Base-by-base conservation (phyloP, 352 stramenopile genomes). In the Halophytophthora batemanensis region DNA sequence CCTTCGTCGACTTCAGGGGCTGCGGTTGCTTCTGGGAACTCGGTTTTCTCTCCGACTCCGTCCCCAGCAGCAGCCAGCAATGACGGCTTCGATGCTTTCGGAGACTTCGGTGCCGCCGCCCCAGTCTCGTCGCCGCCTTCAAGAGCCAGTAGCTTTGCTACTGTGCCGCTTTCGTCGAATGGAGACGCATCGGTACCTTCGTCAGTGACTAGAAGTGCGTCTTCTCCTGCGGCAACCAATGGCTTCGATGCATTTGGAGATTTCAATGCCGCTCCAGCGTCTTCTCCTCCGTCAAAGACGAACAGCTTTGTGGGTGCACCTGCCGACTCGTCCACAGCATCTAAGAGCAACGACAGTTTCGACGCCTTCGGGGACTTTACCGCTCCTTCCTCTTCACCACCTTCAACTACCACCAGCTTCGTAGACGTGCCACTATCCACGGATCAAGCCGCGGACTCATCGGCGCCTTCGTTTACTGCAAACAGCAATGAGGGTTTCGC, bases 201-300 rank as follows among this genome's bases (percentile, higher is more conserved):
- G 4, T 31, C 25, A 8, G 25, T 8, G 25, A 8, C 25, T 8
- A 31, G 25, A 8, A 31, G 25, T 8, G 25, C n/a, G 19, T 17
- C 36, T 36, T 31, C 25, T 31, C 25, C 25, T 31, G 25, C 25
- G 8, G 25, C 25, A 31, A n/a, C n/a, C 42, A 58, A 38, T 0
- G 22, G 47, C 13, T 54, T 59, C 21, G 59, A 63, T 37, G 29
- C 38, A 17, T 60, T 67, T 25, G 52, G 45, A 34, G 52, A 58
- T 36, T 55, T 64, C 15, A 59, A 53, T 29, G 40, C 45, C 19
- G 44, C 44, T 10, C 36, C 36, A 11, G 12, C 18, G 13, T 42
- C 36, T n/a, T 10, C 18, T 34, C n/a, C n/a, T n/a, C n/a, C n/a
- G n/a, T n/a, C n/a, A n/a, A n/a, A n/a, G n/a, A n/a, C n/a, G n/a